Evolutionary conservation across 2,329 filamentous ascomycete genomes (phyloP), one percentile per base, ranked within the genome.

Genomic region (Nectriaceae sp.): DNA sequence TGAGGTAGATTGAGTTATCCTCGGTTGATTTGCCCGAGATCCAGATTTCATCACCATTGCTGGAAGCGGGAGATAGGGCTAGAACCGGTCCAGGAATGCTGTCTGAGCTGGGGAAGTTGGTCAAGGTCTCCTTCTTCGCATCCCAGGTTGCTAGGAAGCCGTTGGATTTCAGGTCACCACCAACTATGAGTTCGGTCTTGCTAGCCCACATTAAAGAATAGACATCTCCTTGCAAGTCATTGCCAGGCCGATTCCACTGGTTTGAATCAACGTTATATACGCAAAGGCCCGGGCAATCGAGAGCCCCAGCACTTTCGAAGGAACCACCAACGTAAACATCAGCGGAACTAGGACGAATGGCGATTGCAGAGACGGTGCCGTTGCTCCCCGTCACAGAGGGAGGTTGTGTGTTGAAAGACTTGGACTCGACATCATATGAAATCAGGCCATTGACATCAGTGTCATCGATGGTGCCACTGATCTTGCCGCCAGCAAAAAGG

Each of bases 251-350:
- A 61, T 79, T 87, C 93, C 93, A 99, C 61, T 92, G 87, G 13
- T 78, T 80, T 4, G 78, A 77, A 6, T 81, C 74, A 2, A 85
- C 83, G 64, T 88, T 85, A 71, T 89, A 96, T 50, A 87, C 75
- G 70, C 94, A 99, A 20, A 99, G 81, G 40, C 83, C 85, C 3
- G 87, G 84, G 65, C 94, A 99, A 36, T 83, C 85, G 22, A 97
- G 79, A 4, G 87, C 86, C 21, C 94, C 94, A 16, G 91, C 94
- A 24, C 81, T 83, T n/a, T 83, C 76, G 64, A 97, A 99, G 10
- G 81, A 83, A 24, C 94, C 94, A 31, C 88, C 93, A 24, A 99
- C 88, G 63, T 88, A 99, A 11, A 99, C 77, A 42, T 94, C 84
- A 2, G 79, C 76, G 16, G 84, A 84, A 46, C 80, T 80, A 1